phyloP scores from a whole-genome alignment of 305 asterid genomes.

The Petunia hybrid region DNA sequence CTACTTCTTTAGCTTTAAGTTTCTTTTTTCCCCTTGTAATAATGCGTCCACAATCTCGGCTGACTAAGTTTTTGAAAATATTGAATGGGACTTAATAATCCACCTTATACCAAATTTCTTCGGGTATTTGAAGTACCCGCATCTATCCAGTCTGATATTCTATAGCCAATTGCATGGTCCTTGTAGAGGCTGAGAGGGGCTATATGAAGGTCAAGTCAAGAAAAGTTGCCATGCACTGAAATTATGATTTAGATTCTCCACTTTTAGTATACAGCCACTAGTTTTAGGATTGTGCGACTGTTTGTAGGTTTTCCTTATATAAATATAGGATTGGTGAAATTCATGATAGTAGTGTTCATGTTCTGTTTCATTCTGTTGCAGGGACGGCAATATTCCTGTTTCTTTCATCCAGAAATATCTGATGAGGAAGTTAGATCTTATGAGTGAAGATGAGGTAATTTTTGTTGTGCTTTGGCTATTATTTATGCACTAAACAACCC shows the following conservation, averaged over 20 bases:
- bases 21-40: no score
- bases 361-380: constrained; percentile 40
- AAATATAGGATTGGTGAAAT: neutral
- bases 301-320: neutral
- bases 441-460: constrained; percentile 67
- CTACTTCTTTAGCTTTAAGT: no score
- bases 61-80: neutral
- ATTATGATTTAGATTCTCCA: neutral
- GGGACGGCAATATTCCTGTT: constrained; percentile 69
- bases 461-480: constrained; percentile 25
- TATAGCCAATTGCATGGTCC: constrained; percentile 13
- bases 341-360: neutral
- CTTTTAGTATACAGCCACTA: constrained; percentile 11
- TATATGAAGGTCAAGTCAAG: neutral
- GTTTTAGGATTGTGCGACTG: constrained; percentile 14
- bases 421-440: constrained; percentile 60
- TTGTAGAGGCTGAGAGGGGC: constrained; percentile 15
- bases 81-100: constrained; percentile 11
- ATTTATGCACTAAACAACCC: constrained; percentile 25
- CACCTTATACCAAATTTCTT: constrained; percentile 26
- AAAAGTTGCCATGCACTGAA: neutral
- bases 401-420: constrained; percentile 70
- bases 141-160: constrained; percentile 10
- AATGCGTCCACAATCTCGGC: no score
- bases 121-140: constrained; percentile 11